Percentiles rank a stretch among this genome's conserved stretches.
These are phyloP conservation scores for Cyclanthera cordifolia DNA, from an alignment of 306 rosid species.

Conservation along the genomic window DNA sequence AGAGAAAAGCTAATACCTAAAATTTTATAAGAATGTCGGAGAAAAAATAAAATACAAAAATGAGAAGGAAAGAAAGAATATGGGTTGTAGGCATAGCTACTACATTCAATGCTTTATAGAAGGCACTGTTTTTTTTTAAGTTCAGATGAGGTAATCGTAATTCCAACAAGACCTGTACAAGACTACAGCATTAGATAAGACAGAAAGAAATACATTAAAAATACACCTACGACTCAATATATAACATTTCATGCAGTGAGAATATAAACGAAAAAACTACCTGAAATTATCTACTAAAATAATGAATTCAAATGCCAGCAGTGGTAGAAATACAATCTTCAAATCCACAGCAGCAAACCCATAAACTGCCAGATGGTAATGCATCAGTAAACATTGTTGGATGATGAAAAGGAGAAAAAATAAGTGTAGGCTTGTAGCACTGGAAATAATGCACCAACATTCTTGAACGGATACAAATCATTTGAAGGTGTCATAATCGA, in stretches of 20 bases:
- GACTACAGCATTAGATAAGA: neutral
- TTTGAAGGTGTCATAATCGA: neutral
- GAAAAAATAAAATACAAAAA: too few relatives aligned
- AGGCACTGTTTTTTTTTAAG: too few relatives aligned
- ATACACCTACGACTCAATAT: neutral
- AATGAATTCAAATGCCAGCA: conserved; percentile 70
- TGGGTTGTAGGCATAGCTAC: too few relatives aligned
- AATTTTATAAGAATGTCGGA: too few relatives aligned
- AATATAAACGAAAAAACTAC: conserved; percentile 27
- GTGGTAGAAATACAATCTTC: conserved; percentile 88
- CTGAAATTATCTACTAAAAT: conserved; percentile 91
- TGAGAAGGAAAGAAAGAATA: too few relatives aligned
- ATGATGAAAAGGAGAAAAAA: neutral
- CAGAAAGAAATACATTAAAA: neutral
- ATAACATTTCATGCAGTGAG: neutral
- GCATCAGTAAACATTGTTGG: conserved; percentile 15
- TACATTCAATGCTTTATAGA: too few relatives aligned
- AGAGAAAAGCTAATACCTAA: neutral
- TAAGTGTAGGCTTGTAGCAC: neutral
- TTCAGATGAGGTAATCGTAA: too few relatives aligned
- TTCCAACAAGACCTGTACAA: neutral
- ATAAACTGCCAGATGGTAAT: conserved; percentile 34
- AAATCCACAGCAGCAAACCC: conserved; percentile 61
- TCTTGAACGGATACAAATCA: neutral
- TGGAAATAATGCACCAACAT: neutral